Evolutionary conservation across 1,284 basidiomycete genomes (phyloP), one percentile per base, ranked within the genome.

Genomic region (Apiotrichum gamsii): DNA sequence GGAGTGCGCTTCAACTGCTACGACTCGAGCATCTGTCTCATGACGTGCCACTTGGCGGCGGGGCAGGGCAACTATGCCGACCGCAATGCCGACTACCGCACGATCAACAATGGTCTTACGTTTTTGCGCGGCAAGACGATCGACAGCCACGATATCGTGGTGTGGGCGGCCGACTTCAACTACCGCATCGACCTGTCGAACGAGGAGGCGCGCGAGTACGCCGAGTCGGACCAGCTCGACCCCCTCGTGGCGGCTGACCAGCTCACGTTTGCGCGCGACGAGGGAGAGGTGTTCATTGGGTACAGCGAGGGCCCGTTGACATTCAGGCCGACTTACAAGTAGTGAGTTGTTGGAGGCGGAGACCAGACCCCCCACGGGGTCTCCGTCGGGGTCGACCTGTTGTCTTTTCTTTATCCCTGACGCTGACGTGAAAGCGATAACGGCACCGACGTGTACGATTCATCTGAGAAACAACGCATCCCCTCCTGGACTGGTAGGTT

Each of bases 131-230:
- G 94, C 21, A 91, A 89, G 70, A 87, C 79, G 0, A 90, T 98
- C 31, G 76, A 80, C 16, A 84, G 83, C 58, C 95, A 98, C 60
- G 87, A 97, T 18, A 59, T 70, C 64, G 78, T 96, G 25, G 77
- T 98, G 40, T 98, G 93, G 91, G 76, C 88, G 3, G 94, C 88
- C 19, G 95, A 98, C 67, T 86, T 84, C 46, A 99, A 99, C 68
- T 99, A 98, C 66, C 85, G 95, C 29, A 84, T 98, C 51, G 82
- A 90, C 54, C 74, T 94, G 43, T 78, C 87, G 30, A 93, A 95
- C 68, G 83, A 85, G 10, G 79, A 78, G 9, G 93, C 86, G 9
- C 78, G 91, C 47, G 70, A 76, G 18, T 72, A 84, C 2, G 83
- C 82, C 0, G 75, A 75, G 25, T 72, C 72, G 1, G 80, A 83